Evolutionary conservation across 495 filamentous ascomycete genomes (phyloP), one percentile per base, ranked within the genome.

Genomic region (Articulospora tetracladia): DNA sequence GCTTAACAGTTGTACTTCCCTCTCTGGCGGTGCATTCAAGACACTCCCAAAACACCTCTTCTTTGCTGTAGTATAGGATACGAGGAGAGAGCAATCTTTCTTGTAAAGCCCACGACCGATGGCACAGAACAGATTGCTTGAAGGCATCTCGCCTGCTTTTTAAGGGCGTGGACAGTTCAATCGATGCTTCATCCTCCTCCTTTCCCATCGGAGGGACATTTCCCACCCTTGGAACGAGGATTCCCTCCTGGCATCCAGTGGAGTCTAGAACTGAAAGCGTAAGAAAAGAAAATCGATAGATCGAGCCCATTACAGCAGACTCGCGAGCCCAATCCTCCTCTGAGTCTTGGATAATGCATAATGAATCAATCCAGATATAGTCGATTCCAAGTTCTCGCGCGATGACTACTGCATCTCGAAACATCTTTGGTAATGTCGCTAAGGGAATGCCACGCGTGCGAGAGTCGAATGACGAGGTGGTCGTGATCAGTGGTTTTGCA

Each of bases 261-360:
- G 65, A 39, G 17, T 48, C 1, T 19, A 49, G 46, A 17, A 59
- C 66, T 24, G 51, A 51, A 32, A 68, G 55, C 34, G 66, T 66
- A 17, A 66, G 3, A 23, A 46, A 57, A 22, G 59, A 56, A 23
- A 62, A 57, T 11, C 30, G 36, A 51, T 66, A 66, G 12, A 66
- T 57, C 20, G 53, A 25, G 15, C 50, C 63, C 63, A 68, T 68
- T 28, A 48, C 52, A 13, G 49, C 46, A 3, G 51, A 64, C 44
- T 67, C 64, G 19, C 3, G 13, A n/a, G 22, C 57, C 57, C 57
- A 58, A 47, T 67, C 60, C 1, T 1, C 17, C 10, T 20, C 8
- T n/a, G 49, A 55, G 22, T 66, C 63, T 55, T 69, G 67, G 3
- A 66, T 48, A 8, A 66, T 65, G 46, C 62, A 65, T 20, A 65